Conservation (phyloP, 345 rosid genomes). For the Citrus glauca region DNA sequence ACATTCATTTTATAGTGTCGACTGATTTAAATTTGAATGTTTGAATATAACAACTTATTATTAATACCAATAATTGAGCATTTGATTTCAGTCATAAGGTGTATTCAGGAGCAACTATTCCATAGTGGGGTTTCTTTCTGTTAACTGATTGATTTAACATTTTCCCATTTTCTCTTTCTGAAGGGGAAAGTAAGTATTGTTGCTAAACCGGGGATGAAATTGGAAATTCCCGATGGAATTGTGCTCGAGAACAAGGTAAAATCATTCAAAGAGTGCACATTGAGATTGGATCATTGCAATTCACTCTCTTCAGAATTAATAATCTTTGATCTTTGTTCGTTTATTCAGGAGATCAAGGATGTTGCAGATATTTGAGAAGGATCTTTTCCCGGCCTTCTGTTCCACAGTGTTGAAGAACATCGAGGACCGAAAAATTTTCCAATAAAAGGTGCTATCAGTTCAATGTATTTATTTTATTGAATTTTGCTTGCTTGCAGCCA, state of each 20-base stretch:
- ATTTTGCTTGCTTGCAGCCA: background rate
- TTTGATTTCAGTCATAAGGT: background rate
- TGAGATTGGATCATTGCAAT: background rate
- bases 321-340: background rate
- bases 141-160: background rate
- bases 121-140: background rate
- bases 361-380: slow-evolving; percentile 27
- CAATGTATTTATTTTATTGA: background rate
- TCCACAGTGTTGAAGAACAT: background rate
- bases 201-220: slow-evolving; percentile 38
- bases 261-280: background rate
- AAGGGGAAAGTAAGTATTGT: slow-evolving; percentile 46
- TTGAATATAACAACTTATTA: background rate
- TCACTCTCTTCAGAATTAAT: background rate
- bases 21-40: background rate
- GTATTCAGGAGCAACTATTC: background rate
- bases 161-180: background rate
- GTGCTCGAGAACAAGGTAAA: slow-evolving; percentile 42
- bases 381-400: background rate
- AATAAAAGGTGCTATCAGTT: slow-evolving; percentile 2
- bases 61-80: background rate
- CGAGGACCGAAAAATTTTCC: background rate
- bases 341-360: slow-evolving; percentile 34
- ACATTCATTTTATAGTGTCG: background rate
- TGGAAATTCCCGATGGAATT: slow-evolving; percentile 45